These are phyloP conservation scores for Saccharomyces mikatae DNA, from an alignment of 805 yeast species.

Conservation along the genomic window DNA sequence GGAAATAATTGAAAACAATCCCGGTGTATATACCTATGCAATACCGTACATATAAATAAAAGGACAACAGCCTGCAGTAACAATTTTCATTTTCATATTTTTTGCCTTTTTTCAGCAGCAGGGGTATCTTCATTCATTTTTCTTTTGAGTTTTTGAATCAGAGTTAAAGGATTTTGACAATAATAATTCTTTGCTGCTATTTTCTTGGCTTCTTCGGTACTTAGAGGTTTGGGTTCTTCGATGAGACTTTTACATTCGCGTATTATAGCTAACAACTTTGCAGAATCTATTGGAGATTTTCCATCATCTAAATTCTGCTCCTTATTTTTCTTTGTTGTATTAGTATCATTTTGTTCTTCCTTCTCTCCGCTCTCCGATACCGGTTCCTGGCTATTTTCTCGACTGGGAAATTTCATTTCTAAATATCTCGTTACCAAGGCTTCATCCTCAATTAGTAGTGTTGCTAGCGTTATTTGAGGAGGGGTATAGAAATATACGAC, in stretches of 20 bases:
- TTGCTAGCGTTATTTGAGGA: conserved; percentile 90
- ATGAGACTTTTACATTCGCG: conserved; percentile 41
- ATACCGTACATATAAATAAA: conserved; percentile 2
- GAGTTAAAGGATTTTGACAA: conserved; percentile 49
- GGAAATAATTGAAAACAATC: not conserved
- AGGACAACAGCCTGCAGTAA: too few species aligned
- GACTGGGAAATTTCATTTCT: conserved; percentile 45
- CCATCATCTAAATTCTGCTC: conserved; percentile 12
- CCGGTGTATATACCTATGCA: not conserved
- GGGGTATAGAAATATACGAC: conserved; percentile 77
- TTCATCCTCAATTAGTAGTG: conserved; percentile 60
- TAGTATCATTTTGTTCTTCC: conserved; percentile 11
- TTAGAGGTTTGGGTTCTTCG: conserved; percentile 36
- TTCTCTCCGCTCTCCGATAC: conserved; percentile 8
- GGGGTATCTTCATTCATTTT: conserved; percentile 24
- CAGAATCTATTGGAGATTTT: conserved; percentile 27
- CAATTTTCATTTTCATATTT: not conserved
- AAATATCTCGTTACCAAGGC: conserved; percentile 60
- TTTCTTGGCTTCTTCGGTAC: conserved; percentile 52
- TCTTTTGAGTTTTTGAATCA: conserved; percentile 46
- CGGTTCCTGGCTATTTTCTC: conserved; percentile 6
- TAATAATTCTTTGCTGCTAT: conserved; percentile 60
- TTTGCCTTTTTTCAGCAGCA: conserved; percentile 11
- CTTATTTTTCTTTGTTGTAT: conserved; percentile 38
- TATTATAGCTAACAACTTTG: conserved; percentile 40